phyloP scores from a whole-genome alignment of 805 yeast genomes.

The Priceomyces castillae region DNA sequence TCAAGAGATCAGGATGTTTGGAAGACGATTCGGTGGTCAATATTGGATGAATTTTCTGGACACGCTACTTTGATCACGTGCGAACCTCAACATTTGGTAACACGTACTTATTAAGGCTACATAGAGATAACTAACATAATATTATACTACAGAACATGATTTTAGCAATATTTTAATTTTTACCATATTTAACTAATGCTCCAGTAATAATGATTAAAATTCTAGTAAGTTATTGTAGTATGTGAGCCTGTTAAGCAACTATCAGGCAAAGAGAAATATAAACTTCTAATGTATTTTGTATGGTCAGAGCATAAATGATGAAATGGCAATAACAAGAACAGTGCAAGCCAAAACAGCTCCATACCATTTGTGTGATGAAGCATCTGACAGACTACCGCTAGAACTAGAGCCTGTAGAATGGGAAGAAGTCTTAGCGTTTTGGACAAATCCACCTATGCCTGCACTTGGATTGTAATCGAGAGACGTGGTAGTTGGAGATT shows the following conservation, averaged over 20 bases:
- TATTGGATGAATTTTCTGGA: constrained; percentile 5
- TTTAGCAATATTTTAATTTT: no score
- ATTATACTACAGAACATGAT: no score
- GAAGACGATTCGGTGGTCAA: constrained; percentile 7
- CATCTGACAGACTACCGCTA: neutral
- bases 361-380: neutral
- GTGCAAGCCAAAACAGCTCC: neutral
- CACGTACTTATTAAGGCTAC: no score
- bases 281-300: no score
- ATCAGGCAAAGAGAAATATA: no score
- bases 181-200: no score
- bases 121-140: no score
- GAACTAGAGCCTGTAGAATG: constrained; percentile 6
- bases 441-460: constrained; percentile 40
- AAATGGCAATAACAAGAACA: neutral
- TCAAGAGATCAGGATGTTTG: constrained; percentile 1
- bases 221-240: no score
- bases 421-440: constrained; percentile 19
- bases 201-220: no score
- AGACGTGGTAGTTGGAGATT: constrained; percentile 5
- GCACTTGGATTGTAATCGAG: constrained; percentile 13
- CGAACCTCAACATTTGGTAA: no score
- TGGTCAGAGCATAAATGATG: constrained; percentile 2
- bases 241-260: no score
- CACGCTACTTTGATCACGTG: constrained; percentile 6